Evolutionary conservation across 257 asterid species (phyloP).

Genomic region (Solanum sitiens): DNA sequence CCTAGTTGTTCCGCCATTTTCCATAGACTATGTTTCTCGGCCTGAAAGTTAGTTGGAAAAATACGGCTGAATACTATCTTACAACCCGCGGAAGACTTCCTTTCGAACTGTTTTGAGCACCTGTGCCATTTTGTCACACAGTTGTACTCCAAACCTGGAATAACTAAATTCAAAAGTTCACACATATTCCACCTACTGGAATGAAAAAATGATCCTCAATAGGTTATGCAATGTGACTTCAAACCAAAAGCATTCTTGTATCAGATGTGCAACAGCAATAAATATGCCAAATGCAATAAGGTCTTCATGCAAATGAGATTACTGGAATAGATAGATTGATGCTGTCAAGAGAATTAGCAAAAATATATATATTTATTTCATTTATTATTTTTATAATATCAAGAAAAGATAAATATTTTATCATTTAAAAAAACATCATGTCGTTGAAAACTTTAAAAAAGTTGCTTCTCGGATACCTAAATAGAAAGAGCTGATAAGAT

Average conservation of each 20-base stretch:
- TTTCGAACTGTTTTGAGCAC: conserved; percentile 38
- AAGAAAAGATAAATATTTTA: too few relatives aligned
- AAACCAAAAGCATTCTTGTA: not conserved
- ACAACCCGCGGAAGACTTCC: conserved; percentile 49
- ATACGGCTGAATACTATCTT: conserved; percentile 45
- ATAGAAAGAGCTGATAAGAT: too few relatives aligned
- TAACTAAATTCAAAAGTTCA: not conserved
- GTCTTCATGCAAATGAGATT: not conserved
- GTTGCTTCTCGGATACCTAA: too few relatives aligned
- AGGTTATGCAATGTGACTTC: not conserved
- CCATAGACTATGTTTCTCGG: conserved; percentile 53
- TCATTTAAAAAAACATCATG: too few relatives aligned
- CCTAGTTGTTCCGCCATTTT: conserved; percentile 57
- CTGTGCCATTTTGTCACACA: conserved; percentile 10
- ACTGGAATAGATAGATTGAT: not conserved
- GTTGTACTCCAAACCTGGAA: not conserved
- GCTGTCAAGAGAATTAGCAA: not conserved
- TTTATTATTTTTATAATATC: too few relatives aligned
- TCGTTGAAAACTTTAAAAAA: too few relatives aligned
- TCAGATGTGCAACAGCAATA: not conserved
- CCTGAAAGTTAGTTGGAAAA: conserved; percentile 31
- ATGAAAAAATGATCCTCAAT: not conserved
- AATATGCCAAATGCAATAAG: not conserved
- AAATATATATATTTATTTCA: too few relatives aligned
- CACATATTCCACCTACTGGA: not conserved